Evolutionary conservation across 1,284 basidiomycete species (phyloP).

Genomic region (Microbotryum scabiosae): DNA sequence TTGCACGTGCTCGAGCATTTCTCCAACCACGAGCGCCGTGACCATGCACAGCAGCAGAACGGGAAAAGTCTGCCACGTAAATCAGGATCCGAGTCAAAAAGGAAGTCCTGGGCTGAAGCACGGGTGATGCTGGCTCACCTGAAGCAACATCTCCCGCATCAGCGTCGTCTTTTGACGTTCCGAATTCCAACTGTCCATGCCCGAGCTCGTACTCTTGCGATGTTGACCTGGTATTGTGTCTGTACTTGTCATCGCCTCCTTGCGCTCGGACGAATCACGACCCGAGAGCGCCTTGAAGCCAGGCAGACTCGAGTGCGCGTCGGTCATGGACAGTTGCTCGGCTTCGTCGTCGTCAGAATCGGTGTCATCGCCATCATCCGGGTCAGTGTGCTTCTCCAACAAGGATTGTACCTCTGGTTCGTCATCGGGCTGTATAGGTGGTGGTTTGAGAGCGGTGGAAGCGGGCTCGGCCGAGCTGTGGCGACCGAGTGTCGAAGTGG

Average conservation of each 20-base stretch:
- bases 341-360: background rate
- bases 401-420: too few relatives aligned
- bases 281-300: background rate
- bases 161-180: too few relatives aligned
- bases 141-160: slow-evolving; percentile 22
- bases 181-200: too few relatives aligned
- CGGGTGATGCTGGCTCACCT: slow-evolving; percentile 7
- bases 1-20: slow-evolving; percentile 43
- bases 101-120: background rate
- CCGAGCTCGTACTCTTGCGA: slow-evolving; percentile 1
- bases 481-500: too few relatives aligned
- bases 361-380: background rate
- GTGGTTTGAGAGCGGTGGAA: too few relatives aligned
- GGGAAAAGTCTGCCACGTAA: slow-evolving; percentile 26
- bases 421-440: too few relatives aligned
- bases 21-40: slow-evolving; percentile 30
- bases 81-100: background rate
- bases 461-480: too few relatives aligned
- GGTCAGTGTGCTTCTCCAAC: too few relatives aligned
- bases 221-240: background rate
- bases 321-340: background rate
- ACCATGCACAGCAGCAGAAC: slow-evolving; percentile 30
- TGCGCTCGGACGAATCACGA: background rate
- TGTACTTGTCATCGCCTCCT: background rate
- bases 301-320: background rate